Base-by-base conservation (phyloP, 108 stramenopile species). In the Cylindrotheca fusiformis region DNA sequence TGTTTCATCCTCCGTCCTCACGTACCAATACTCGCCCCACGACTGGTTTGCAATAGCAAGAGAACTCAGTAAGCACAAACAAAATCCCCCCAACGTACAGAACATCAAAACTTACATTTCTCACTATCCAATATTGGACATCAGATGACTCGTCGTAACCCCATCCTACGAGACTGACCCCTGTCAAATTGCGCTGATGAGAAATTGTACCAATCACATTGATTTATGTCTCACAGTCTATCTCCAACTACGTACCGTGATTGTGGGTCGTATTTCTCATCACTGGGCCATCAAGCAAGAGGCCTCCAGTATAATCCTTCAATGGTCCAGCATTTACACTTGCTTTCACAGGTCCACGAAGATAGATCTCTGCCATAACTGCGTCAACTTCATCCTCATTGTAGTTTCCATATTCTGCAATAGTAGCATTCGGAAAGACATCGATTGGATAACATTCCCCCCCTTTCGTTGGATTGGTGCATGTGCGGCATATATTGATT, bases 301-400 rank as follows among this genome's bases (percentile, higher is more conserved):
- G 85, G 3, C 89, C 89, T 28, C 77, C 74, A 50, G 69, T 67
- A 65, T 87, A 84, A 44, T 89, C 53, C 26, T 85, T 31, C 1
- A 86, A 28, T 19, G 75, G 80, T 50, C 66, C 67, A 49, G 86
- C 92, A 78, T 95, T 88, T 56, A 97, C 72, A 20, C 78, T 80
- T 17, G 88, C 87, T 19, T 87, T 76, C n/a, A 97, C 89, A 30
- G 96, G 94, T n/a, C 96, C 96, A 18, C 68, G 58, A 18, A 84
- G 84, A 69, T 85, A 95, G 32, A 97, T 92, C 77, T 97, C 96
- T 10, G 87, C 83, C 81, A 85, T 90, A 65, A 94, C 88, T 28
- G 80, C 82, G 50, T 77, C 52, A 17, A 85, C 52, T 58, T 84
- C 56, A 52, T 71, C 36, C 41, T 69, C 55, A 32, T 68, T 58